Base-by-base conservation (phyloP, 164 flowering plant species). In the Nymphaea thermarum region DNA sequence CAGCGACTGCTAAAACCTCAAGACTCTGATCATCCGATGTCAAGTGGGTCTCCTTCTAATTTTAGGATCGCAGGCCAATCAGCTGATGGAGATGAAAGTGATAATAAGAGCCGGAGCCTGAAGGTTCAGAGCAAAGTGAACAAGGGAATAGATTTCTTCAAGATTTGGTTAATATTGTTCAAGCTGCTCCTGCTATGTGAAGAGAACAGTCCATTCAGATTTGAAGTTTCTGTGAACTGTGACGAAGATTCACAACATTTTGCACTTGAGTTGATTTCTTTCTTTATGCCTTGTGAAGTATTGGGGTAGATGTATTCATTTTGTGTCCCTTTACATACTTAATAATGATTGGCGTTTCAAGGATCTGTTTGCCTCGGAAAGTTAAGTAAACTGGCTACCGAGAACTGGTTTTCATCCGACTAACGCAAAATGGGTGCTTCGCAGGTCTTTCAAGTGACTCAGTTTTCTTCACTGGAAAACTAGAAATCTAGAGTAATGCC, bases 161-260 rank as follows among this genome's bases (percentile, higher is more conserved):
- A 25, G 65, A 76, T 89, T 63, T 90, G 96, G 96, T 73, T 83
- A 44, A 77, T 85, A 74, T 65, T 90, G 71, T 80, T 86, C 36
- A 84, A 79, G 71, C n/a, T 73, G 72, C 61, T 87, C 62, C 73
- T 87, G 60, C 79, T 76, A 67, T 85, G 80, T 72, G 87, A 80
- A 60, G 75, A 79, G 42, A 85, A 86, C 69, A 80, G 88, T 68
- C 83, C 90, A 68, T 69, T 86, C 67, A 82, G 71, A 67, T 84
- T 90, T 70, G 79, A 71, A 81, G 81, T 82, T 16, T 42, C 6
- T 42, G 84, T 86, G 42, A 74, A 83, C 69, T 18, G 76, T 43
- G 70, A 65, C 10, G 65, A 77, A 65, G 82, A 82, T 66, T 70
- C 25, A 55, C 87, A 85, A 68, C 76, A 72, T 69, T 91, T 89